A percentile compares a stretch with the other conserved stretches of the same genome.
Evolutionary conservation across 805 yeast genomes (phyloP).

Genomic region (Kuraishia molischiana): DNA sequence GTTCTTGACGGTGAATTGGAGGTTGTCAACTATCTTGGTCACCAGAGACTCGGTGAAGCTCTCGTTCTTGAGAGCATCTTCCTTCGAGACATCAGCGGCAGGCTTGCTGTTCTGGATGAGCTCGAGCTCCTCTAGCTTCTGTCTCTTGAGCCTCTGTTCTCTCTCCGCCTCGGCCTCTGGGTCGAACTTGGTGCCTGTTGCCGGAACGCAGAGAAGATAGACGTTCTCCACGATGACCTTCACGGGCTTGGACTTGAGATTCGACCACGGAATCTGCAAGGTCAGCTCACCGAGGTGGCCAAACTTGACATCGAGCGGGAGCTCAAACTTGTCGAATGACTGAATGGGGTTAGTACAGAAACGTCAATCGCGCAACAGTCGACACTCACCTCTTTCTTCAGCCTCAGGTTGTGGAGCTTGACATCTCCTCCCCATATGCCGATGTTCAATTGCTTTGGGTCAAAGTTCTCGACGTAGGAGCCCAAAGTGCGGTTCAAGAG

Average conservation of each 20-base stretch:
- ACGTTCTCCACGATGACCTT: slow-evolving; percentile 81
- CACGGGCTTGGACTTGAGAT: slow-evolving; percentile 86
- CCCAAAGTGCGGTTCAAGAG: slow-evolving; percentile 56
- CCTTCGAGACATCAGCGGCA: slow-evolving; percentile 16
- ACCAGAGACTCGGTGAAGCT: slow-evolving; percentile 79
- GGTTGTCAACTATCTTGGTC: slow-evolving; percentile 85
- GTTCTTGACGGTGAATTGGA: slow-evolving; percentile 83
- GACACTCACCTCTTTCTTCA: slow-evolving; percentile 56
- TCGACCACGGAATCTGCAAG: slow-evolving; percentile 94
- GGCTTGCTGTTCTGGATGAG: slow-evolving; percentile 41
- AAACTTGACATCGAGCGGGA: slow-evolving; percentile 80
- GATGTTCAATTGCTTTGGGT: slow-evolving; percentile 87
- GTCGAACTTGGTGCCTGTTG: slow-evolving; percentile 43
- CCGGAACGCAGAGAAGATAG: slow-evolving; percentile 73
- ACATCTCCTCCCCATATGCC: slow-evolving; percentile 99
- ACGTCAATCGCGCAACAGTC: too few relatives aligned
- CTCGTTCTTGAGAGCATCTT: slow-evolving; percentile 48
- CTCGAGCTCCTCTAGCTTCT: slow-evolving; percentile 60
- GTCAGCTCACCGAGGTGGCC: slow-evolving; percentile 89
- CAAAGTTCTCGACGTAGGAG: slow-evolving; percentile 86
- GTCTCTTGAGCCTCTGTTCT: slow-evolving; percentile 49
- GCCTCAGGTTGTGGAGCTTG: slow-evolving; percentile 61
- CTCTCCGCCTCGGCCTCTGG: slow-evolving; percentile 50
- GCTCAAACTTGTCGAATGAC: slow-evolving; percentile 74
- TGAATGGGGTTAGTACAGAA: slow-evolving; percentile 4